Conservation (phyloP, 2,329 filamentous ascomycete genomes). For the Ramularia collo-cygni region DNA sequence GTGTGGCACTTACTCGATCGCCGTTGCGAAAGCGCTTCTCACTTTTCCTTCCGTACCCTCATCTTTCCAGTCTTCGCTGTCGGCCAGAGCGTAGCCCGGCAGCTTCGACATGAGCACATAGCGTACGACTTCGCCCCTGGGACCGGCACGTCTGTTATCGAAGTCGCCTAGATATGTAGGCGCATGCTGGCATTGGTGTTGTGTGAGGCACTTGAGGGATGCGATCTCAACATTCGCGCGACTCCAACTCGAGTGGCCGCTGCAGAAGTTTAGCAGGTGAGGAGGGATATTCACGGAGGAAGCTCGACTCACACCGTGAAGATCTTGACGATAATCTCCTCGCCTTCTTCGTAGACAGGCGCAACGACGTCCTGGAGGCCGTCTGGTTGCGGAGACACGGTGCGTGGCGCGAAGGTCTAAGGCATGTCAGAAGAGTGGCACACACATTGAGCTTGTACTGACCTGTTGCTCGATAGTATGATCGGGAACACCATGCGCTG, state of each 20-base stretch:
- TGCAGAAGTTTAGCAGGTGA: too few relatives aligned
- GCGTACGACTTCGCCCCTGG: neutral
- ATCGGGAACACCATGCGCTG: too few relatives aligned
- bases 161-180: conserved; percentile 1
- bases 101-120: conserved; percentile 5
- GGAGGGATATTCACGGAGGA: too few relatives aligned
- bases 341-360: too few relatives aligned
- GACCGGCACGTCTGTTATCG: neutral
- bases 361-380: too few relatives aligned
- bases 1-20: conserved; percentile 1
- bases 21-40: neutral
- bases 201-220: conserved; percentile 3
- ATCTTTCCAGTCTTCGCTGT: neutral
- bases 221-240: too few relatives aligned
- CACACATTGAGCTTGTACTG: too few relatives aligned
- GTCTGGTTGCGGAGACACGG: too few relatives aligned
- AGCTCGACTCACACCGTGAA: neutral
- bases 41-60: neutral
- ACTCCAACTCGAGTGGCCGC: too few relatives aligned
- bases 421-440: too few relatives aligned
- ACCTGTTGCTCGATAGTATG: too few relatives aligned
- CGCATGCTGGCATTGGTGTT: neutral
- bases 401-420: too few relatives aligned
- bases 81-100: neutral
- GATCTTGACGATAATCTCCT: conserved; percentile 4